Evolutionary conservation across 2,329 filamentous ascomycete genomes (phyloP).

Genomic region (Fusarium sp.): DNA sequence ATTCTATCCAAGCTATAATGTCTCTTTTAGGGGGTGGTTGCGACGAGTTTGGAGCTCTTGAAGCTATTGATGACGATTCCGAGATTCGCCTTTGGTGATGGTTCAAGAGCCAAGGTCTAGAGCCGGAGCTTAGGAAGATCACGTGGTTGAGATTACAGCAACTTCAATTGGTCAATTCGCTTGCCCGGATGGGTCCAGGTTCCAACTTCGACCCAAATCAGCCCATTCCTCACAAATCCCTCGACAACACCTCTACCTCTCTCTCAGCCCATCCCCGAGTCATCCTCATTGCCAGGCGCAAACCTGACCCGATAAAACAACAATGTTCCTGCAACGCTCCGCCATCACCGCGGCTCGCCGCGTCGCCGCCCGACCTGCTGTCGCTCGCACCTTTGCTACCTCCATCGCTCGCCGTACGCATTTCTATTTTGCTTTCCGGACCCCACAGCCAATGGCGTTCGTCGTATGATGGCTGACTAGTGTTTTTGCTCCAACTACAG

Average conservation of each 20-base stretch:
- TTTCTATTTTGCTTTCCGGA: constrained; percentile 38
- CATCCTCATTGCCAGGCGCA: constrained; percentile 43
- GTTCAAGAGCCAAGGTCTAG: constrained; percentile 23
- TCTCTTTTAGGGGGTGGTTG: neutral
- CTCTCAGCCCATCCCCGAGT: constrained; percentile 42
- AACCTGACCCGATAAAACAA: constrained; percentile 41
- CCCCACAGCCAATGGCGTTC: constrained; percentile 42
- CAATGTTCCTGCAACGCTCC: constrained; percentile 73
- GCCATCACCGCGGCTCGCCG: constrained; percentile 71
- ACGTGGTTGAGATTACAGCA: constrained; percentile 48
- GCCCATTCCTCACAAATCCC: constrained; percentile 62
- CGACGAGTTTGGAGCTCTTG: constrained; percentile 6
- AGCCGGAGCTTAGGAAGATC: constrained; percentile 42
- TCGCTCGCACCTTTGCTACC: constrained; percentile 70
- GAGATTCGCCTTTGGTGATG: constrained; percentile 29
- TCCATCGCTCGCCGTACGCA: constrained; percentile 70
- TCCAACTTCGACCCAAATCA: constrained; percentile 57
- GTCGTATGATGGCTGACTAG: constrained; percentile 51
- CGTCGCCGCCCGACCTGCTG: constrained; percentile 63
- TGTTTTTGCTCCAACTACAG: constrained; percentile 45
- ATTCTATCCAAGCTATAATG: neutral
- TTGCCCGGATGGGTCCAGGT: constrained; percentile 47
- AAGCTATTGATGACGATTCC: constrained; percentile 28
- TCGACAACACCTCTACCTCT: constrained; percentile 51
- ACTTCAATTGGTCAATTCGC: constrained; percentile 54